Evolutionary conservation across 805 yeast genomes (phyloP).

Genomic region (Starmerella apicola): DNA sequence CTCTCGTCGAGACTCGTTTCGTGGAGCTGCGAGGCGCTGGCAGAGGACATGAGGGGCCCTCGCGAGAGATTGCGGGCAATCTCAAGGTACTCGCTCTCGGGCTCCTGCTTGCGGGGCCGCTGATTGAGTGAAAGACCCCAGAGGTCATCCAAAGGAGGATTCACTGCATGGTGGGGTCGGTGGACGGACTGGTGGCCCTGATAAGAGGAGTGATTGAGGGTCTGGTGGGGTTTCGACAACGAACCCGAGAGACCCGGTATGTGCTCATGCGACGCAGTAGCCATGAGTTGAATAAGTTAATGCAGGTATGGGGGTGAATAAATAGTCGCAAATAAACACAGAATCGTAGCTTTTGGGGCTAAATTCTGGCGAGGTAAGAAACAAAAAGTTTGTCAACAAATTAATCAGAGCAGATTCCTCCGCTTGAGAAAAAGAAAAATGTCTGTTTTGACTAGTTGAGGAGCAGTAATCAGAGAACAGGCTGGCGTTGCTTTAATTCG

Average conservation of each 20-base stretch:
- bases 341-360: no score
- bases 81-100: slow-evolving; percentile 13
- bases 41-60: slow-evolving; percentile 20
- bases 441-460: no score
- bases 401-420: no score
- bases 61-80: slow-evolving; percentile 16
- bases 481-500: no score
- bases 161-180: slow-evolving; percentile 12
- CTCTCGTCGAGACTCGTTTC: not conserved
- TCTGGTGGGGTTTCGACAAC: slow-evolving; percentile 18
- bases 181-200: slow-evolving; percentile 19
- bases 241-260: slow-evolving; percentile 22
- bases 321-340: no score
- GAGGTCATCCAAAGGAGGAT: slow-evolving; percentile 22
- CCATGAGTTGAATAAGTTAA: slow-evolving; percentile 14
- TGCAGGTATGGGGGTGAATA: no score
- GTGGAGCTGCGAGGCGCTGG: slow-evolving; percentile 6
- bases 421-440: no score
- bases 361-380: no score
- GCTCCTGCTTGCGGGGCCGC: slow-evolving; percentile 3
- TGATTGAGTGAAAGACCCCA: slow-evolving; percentile 20
- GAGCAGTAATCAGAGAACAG: no score
- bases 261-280: slow-evolving; percentile 23
- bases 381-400: no score
- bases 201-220: slow-evolving; percentile 21